Conservation (phyloP, 441 rosid genomes). For the Eugenia klotzschiana region DNA sequence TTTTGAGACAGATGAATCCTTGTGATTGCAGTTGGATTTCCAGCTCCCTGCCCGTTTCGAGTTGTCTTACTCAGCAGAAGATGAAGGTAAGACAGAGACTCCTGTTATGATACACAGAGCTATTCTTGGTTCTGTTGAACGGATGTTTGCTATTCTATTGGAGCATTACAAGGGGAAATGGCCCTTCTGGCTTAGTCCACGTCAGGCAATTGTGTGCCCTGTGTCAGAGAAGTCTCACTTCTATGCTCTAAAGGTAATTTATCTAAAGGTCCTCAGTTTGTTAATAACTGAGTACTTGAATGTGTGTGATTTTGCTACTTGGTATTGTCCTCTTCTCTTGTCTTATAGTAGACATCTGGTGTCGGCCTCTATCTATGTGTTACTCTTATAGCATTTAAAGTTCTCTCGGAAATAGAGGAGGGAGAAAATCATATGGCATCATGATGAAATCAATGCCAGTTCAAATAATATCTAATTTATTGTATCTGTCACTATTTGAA, state of each 20-base stretch:
- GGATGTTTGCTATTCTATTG: conserved; percentile 85
- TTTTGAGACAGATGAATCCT: not conserved
- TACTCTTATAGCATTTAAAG: not conserved
- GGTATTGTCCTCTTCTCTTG: not conserved
- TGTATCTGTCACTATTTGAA: not conserved
- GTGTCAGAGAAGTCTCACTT: conserved; percentile 77
- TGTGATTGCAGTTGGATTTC: conserved; percentile 76
- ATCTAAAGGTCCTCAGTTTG: not conserved
- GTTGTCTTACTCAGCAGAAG: conserved; percentile 79
- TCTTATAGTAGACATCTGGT: not conserved
- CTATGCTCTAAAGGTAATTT: conserved; percentile 62
- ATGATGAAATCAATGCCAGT: not conserved
- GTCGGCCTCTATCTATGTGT: not conserved
- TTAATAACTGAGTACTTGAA: not conserved
- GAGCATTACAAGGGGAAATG: conserved; percentile 99
- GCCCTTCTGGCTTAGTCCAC: conserved; percentile 99
- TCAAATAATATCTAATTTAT: not conserved
- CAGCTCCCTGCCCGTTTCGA: conserved; percentile 84
- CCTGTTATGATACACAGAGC: conserved; percentile 99
- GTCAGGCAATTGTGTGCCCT: conserved; percentile 96
- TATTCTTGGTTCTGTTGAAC: conserved; percentile 90
- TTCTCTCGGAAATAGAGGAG: not conserved
- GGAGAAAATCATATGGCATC: not conserved
- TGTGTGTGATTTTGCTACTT: not conserved
- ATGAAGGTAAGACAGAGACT: conserved; percentile 67